A percentile compares a stretch with the other conserved stretches of the same genome.
Evolutionary conservation across 345 rosid species (phyloP).

Genomic region (Brassica cretica): DNA sequence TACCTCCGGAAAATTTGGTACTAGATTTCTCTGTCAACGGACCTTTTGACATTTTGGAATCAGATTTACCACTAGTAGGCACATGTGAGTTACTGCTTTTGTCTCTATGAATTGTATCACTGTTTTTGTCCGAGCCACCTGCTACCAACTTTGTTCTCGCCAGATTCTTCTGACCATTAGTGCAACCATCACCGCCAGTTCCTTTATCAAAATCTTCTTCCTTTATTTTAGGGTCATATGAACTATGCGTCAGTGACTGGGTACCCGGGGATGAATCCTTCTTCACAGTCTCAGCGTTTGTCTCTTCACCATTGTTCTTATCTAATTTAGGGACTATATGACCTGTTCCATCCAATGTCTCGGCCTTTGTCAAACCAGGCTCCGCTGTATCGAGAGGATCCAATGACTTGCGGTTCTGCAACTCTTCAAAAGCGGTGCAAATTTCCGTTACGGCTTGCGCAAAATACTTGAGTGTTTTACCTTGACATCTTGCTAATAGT

Average conservation of each 20-base stretch:
- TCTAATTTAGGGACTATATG: conserved; percentile 37
- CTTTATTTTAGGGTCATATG: conserved; percentile 36
- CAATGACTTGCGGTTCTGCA: conserved; percentile 50
- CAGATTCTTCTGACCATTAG: conserved; percentile 38
- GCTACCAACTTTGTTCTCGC: conserved; percentile 42
- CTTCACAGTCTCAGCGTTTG: conserved; percentile 45
- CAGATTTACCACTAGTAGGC: conserved; percentile 36
- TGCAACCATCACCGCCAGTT: conserved; percentile 33
- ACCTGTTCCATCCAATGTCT: conserved; percentile 38
- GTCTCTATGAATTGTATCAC: conserved; percentile 41
- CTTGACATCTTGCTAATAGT: conserved; percentile 66
- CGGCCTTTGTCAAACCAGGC: conserved; percentile 46
- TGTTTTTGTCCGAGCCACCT: conserved; percentile 36
- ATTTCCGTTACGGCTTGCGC: conserved; percentile 85
- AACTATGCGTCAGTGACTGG: conserved; percentile 37
- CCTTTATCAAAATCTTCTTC: conserved; percentile 46
- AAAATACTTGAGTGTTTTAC: conserved; percentile 69
- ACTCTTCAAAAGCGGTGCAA: conserved; percentile 70
- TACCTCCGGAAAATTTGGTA: conserved; percentile 41
- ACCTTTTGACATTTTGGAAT: conserved; percentile 45
- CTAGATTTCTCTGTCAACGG: conserved; percentile 39
- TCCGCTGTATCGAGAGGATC: conserved; percentile 48
- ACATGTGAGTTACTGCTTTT: conserved; percentile 31
- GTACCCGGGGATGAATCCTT: conserved; percentile 40
- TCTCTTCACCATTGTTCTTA: conserved; percentile 49